Evolutionary conservation across 768 basidiomycete species (phyloP).

Genomic region (Suillus decipiens): DNA sequence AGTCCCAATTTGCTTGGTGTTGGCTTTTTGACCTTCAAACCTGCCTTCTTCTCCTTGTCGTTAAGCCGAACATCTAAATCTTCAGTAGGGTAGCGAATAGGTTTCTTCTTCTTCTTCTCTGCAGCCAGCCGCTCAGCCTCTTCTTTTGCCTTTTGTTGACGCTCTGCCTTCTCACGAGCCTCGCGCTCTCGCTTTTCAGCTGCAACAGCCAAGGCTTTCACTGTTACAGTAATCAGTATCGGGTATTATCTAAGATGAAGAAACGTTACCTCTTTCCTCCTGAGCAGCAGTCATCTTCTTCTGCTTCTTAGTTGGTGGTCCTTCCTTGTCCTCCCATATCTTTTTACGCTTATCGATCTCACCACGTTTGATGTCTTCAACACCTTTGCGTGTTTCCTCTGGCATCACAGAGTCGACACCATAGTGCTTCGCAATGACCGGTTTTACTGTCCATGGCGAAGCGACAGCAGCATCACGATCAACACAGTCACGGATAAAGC

Average conservation of each 20-base stretch:
- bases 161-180: slow-evolving; percentile 68
- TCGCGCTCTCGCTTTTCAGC: slow-evolving; percentile 72
- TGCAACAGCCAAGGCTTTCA: slow-evolving; percentile 33
- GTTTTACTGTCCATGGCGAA: slow-evolving; percentile 95
- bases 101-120: slow-evolving; percentile 87
- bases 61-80: slow-evolving; percentile 81
- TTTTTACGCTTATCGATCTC: slow-evolving; percentile 95
- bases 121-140: slow-evolving; percentile 71
- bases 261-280: slow-evolving; percentile 66
- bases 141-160: slow-evolving; percentile 62
- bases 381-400: slow-evolving; percentile 76
- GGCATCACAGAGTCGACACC: slow-evolving; percentile 86
- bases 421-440: slow-evolving; percentile 78
- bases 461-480: slow-evolving; percentile 90
- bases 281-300: slow-evolving; percentile 75
- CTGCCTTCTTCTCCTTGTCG: slow-evolving; percentile 83
- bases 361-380: slow-evolving; percentile 78
- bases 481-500: slow-evolving; percentile 95
- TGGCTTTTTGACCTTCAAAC: slow-evolving; percentile 68
- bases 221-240: slow-evolving; percentile 20
- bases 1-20: slow-evolving; percentile 59
- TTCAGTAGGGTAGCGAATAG: slow-evolving; percentile 90
- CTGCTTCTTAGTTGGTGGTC: slow-evolving; percentile 77
- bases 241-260: slow-evolving; percentile 4
- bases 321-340: slow-evolving; percentile 86